Evolutionary conservation across 768 basidiomycete genomes (phyloP), one percentile per base, ranked within the genome.

Genomic region (Boletus sp.): DNA sequence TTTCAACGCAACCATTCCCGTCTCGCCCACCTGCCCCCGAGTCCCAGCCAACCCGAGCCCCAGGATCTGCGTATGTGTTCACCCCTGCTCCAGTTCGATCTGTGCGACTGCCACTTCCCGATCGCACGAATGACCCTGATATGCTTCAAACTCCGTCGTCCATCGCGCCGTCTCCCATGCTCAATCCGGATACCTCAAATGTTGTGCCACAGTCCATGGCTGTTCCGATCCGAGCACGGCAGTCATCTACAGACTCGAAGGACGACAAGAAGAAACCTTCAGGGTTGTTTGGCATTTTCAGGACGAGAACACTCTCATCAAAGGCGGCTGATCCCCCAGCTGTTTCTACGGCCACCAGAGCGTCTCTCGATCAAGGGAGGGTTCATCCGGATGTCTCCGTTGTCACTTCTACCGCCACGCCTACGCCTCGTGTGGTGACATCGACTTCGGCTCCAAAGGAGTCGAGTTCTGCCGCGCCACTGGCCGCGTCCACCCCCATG

Each of bases 101-200:
- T 56, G 44, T 58, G 53, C 55, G 69, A 17, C 42, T 55, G 14
- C 57, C 65, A 30, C 55, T 71, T 36, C 67, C 59, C 20, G 70
- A 74, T 41, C 74, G 74, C 32, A 65, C 70, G 39, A 68, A 80
- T 51, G 85, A 85, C 46, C 78, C 80, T 9, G 76, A 78, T 53
- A 72, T 83, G 39, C 76, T 87, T 36, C 78, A 77, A 64, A 88
- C 86, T 0, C 85, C 86, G 6, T 87, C 86, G 12, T 87, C 87
- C 1, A 77, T 87, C 17, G 82, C 82, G 4, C 80, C 75, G 4
- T 76, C 76, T 0, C 80, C 80, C 10, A 71, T 77, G 55, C 67
- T 79, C 39, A 78, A 78, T 50, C 71, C 78, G 12, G 75, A 58
- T 17, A 46, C 50, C 17, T 48, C 60, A 10, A 58, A 40, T 12